A percentile compares a stretch with the other conserved stretches of the same genome.
Evolutionary conservation across 2,329 filamentous ascomycete genomes (phyloP).

Genomic region (Chaetothyriales sp.): DNA sequence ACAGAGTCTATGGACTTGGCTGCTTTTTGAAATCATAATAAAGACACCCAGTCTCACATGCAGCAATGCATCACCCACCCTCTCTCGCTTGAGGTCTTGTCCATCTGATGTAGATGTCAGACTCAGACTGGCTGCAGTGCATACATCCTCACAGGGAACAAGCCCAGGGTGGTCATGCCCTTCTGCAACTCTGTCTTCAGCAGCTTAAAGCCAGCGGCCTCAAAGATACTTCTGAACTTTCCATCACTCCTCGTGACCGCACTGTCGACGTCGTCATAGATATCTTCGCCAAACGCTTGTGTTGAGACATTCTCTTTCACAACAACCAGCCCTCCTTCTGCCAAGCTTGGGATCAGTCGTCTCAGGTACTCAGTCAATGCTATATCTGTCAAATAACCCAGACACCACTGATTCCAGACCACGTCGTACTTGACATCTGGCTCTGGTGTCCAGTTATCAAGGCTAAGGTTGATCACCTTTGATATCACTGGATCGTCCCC

Average conservation of each 20-base stretch:
- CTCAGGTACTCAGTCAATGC: constrained; percentile 54
- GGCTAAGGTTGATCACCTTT: constrained; percentile 5
- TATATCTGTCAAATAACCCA: constrained; percentile 62
- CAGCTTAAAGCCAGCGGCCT: constrained; percentile 52
- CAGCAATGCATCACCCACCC: no score
- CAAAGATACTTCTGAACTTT: constrained; percentile 57
- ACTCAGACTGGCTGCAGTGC: constrained; percentile 44
- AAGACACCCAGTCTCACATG: no score
- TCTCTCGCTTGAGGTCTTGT: no score
- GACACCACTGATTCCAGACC: constrained; percentile 84
- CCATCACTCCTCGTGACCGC: constrained; percentile 62
- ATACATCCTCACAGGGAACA: constrained; percentile 66
- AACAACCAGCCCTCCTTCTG: constrained; percentile 38
- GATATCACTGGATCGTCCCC: not conserved
- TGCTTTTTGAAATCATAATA: no score
- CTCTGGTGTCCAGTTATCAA: constrained; percentile 52
- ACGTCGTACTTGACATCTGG: constrained; percentile 63
- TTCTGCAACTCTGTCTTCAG: constrained; percentile 56
- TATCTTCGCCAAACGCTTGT: constrained; percentile 36
- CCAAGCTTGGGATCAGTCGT: constrained; percentile 41
- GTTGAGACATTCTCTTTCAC: constrained; percentile 64
- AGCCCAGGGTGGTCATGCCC: constrained; percentile 48
- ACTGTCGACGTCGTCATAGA: constrained; percentile 61
- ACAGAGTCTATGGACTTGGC: not conserved
- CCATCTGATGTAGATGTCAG: not conserved